Evolutionary conservation across 768 basidiomycete species (phyloP), one percentile per base, ranked within the genome.

Genomic region (Trametes cubensis): DNA sequence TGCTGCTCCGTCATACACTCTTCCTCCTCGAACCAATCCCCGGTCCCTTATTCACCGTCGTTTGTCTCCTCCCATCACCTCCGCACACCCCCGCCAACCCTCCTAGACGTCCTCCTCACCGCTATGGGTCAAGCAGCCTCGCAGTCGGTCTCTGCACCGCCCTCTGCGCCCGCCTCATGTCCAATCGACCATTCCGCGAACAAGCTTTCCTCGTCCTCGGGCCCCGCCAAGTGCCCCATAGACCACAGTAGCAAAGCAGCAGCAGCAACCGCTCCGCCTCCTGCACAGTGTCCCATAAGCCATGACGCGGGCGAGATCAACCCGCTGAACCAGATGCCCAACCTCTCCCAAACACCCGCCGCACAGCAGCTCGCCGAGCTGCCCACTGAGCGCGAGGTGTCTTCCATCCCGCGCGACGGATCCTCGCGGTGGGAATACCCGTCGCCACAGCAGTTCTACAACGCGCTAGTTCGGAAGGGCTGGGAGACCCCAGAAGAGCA

Each of bases 401-500:
- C 94, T 0, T 88, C 94, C 2, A 99, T 99, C 71, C 94, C 94
- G 6, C 87, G 95, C 52, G 78, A 86, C 58, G 67, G 70, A 4
- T 71, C 74, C 1, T 73, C 71, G 13, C 83, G 79, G 48, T 98
- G 96, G 96, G 95, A 97, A 72, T 98, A 98, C 75, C 96, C 96
- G 3, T 94, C 90, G 2, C 94, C 95, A 11, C 96, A 98, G 75
- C 95, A 98, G 73, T 98, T 98, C 72, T 95, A 98, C 75, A 98
- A 98, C 74, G 96, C 96, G 0, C 82, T 99, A 15, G 93, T 93
- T 11, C 79, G 94, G 64, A 99, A 99, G 72, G 97, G 97, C 2
- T 94, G 92, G 91, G 95, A 96, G 75, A 96, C 97, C 2, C 94
- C 95, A 0, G 95, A 95, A 74, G 94, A 98, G 68, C 90, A 94